Conservation (phyloP, 345 rosid species). For the Corymbia maculata region DNA sequence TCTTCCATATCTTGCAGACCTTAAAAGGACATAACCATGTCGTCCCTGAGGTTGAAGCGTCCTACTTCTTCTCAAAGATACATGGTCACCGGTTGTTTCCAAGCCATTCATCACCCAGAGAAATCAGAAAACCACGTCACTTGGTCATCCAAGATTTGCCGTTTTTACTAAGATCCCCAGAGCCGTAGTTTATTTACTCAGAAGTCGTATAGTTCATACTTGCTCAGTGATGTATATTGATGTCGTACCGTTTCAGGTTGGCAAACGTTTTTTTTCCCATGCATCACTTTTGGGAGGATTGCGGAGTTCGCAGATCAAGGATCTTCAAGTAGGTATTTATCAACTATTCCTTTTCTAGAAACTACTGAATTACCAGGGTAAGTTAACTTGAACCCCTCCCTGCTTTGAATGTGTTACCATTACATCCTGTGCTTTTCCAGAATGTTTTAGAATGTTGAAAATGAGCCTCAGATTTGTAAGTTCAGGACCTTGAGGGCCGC, state of each 20-base stretch:
- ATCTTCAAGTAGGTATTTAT: background rate
- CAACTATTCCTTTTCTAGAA: background rate
- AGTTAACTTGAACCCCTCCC: too few relatives aligned
- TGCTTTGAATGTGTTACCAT: too few relatives aligned
- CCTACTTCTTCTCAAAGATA: background rate
- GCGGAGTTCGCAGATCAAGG: background rate
- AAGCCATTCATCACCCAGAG: background rate
- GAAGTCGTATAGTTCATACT: background rate
- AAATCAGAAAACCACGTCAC: background rate
- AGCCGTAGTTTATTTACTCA: background rate
- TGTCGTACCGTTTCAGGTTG: background rate
- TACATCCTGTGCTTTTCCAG: background rate
- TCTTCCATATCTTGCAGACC: background rate
- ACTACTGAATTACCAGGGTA: too few relatives aligned
- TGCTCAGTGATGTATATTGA: background rate
- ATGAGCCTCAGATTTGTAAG: background rate
- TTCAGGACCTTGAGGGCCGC: background rate
- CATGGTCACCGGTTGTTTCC: background rate
- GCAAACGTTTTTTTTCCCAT: background rate
- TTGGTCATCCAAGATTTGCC: background rate
- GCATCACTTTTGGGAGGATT: background rate
- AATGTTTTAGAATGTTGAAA: background rate
- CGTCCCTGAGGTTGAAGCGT: background rate
- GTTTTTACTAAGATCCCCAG: background rate
- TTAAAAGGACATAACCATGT: background rate